Evolutionary conservation across 2,329 filamentous ascomycete species (phyloP).

Genomic region (Venturiaceae sp.): DNA sequence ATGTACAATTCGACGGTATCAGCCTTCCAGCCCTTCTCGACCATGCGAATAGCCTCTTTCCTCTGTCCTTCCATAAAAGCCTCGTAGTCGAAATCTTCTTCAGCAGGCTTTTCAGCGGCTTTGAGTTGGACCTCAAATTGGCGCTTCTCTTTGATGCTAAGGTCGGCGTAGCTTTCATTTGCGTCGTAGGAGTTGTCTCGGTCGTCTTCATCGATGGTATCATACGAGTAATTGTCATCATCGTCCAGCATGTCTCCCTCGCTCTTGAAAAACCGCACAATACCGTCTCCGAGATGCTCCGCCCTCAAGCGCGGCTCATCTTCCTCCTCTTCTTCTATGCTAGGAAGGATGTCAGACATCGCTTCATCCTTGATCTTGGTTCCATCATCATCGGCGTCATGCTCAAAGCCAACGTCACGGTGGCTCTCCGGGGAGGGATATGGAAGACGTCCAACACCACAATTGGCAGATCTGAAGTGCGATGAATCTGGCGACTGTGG

Average conservation of each 20-base stretch:
- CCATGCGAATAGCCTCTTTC: not conserved
- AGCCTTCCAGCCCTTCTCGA: conserved; percentile 34
- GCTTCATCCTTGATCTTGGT: not conserved
- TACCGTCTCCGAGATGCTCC: not conserved
- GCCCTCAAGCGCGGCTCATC: not conserved
- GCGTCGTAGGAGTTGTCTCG: not conserved
- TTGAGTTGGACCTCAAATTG: not conserved
- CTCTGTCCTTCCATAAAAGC: not conserved
- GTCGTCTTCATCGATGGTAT: not conserved
- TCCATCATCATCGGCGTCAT: not conserved
- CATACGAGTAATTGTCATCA: not conserved
- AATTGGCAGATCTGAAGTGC: not conserved
- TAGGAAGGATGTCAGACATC: not conserved
- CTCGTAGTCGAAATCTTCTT: not conserved
- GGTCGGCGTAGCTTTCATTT: not conserved
- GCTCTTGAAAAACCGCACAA: not conserved
- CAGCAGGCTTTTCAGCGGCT: not conserved
- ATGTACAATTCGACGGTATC: conserved; percentile 44
- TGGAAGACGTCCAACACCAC: not conserved
- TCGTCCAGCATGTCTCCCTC: not conserved
- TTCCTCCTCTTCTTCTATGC: not conserved
- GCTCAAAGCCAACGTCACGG: not conserved
- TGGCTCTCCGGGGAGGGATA: not conserved
- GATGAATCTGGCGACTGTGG: not conserved
- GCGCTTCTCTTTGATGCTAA: not conserved